Base-by-base conservation (phyloP, 345 rosid species). In the Linum tenue region DNA sequence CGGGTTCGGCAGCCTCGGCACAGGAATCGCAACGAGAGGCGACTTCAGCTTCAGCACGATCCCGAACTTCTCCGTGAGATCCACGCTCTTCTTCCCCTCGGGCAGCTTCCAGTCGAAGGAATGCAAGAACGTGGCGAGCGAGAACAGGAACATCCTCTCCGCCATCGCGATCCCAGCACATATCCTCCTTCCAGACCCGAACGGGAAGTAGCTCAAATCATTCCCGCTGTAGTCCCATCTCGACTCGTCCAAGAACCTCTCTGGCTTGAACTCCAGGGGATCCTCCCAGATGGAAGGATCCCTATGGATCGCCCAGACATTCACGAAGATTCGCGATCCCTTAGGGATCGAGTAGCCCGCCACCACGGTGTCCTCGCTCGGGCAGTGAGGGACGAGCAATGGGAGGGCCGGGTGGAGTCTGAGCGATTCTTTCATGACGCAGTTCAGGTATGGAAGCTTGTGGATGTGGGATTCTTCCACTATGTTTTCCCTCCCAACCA, bases 181-280 rank as follows among this genome's bases (percentile, higher is more conserved):
- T 0, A 78, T 87, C 72, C 97, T 84, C 58, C 92, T 60, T 1
- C 97, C 95, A 2, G 92, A 86, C 68, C 95, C 95, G n/a, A 90
- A 90, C n/a, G 95, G 97, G 16, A 88, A 68, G 75, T 70, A 88
- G 9, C 39, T 77, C 61, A 80, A 80, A 56, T 90, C 76, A 1
- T 53, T 77, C 53, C 92, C 95, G n/a, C 76, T 80, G 40, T 70
- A 84, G 59, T 85, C 97, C 73, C 71, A 82, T 37, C 64, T 68
- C 6, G 41, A 17, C 31, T 22, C 31, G 16, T 73, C 59, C 72
- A 79, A 37, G 66, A 86, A 82, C 74, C 91, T 82, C 36, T 82
- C 84, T 0, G 86, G 88, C 7, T 64, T 59, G 38, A 86, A 86
- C 62, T 80, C 85, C 48, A 73, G 8, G 0, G 85, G 86, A 4